phyloP scores from a whole-genome alignment of 352 stramenopile species.

The Phytophthora melonis region DNA sequence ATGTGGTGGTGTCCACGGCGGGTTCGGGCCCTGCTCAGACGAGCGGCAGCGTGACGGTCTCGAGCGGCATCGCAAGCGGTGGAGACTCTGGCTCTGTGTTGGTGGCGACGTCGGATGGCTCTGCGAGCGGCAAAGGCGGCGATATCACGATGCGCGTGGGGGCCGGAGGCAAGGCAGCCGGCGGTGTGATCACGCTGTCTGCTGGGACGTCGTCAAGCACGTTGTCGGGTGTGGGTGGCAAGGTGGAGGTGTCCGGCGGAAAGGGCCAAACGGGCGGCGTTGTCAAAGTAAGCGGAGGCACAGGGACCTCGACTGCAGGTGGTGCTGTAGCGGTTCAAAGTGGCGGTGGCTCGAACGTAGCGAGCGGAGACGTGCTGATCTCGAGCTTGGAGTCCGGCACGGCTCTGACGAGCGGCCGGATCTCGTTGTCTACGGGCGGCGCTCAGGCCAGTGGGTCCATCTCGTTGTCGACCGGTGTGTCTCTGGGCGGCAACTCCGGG shows the following conservation, averaged over 20 bases:
- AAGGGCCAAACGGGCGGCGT: slow-evolving; percentile 12
- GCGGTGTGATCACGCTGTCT: slow-evolving; percentile 12
- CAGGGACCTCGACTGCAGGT: slow-evolving; percentile 1
- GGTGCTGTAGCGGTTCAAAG: slow-evolving; percentile 31
- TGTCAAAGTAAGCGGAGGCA: slow-evolving; percentile 11
- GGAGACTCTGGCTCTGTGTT: slow-evolving; percentile 10
- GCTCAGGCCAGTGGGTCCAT: slow-evolving; percentile 1
- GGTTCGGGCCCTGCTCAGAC: neutral
- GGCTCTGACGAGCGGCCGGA: slow-evolving; percentile 5
- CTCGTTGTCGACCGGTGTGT: slow-evolving; percentile 10
- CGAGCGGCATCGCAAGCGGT: neutral
- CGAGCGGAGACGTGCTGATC: slow-evolving; percentile 25
- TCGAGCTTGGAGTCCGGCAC: slow-evolving; percentile 10
- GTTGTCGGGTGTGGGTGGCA: slow-evolving; percentile 10
- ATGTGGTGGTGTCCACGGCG: slow-evolving; percentile 12
- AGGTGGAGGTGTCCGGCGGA: slow-evolving; percentile 6
- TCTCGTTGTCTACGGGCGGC: slow-evolving; percentile 11
- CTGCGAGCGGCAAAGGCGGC: slow-evolving; percentile 4
- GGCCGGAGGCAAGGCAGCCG: neutral
- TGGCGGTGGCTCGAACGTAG: slow-evolving; percentile 20
- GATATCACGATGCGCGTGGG: slow-evolving; percentile 15
- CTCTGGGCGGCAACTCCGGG: slow-evolving; percentile 5
- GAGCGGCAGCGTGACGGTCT: slow-evolving; percentile 9
- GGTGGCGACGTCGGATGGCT: slow-evolving; percentile 5
- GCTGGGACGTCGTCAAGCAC: slow-evolving; percentile 9